Conservation (phyloP, 2,329 filamentous ascomycete species). For the Onygenales sp. region DNA sequence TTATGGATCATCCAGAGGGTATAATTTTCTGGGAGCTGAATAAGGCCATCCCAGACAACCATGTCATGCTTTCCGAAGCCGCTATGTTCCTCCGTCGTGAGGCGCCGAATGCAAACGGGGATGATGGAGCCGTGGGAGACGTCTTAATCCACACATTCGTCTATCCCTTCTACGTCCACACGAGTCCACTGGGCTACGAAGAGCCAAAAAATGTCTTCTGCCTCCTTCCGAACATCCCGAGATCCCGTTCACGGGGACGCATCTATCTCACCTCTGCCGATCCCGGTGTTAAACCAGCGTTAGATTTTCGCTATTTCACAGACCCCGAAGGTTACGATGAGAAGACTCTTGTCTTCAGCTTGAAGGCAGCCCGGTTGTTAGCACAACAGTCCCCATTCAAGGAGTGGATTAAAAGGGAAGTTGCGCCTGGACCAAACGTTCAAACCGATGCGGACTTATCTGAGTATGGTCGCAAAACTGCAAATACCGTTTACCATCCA, state of each 20-base stretch:
- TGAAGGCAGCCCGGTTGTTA: constrained; percentile 67
- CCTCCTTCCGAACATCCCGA: constrained; percentile 87
- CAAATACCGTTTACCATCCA: constrained; percentile 86
- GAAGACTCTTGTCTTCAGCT: constrained; percentile 66
- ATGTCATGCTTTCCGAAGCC: constrained; percentile 86
- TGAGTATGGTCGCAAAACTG: constrained; percentile 70
- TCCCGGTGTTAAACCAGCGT: constrained; percentile 66
- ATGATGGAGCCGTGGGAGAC: constrained; percentile 68
- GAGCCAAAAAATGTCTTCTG: constrained; percentile 69
- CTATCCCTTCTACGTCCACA: constrained; percentile 86
- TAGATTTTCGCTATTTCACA: constrained; percentile 86
- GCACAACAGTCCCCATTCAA: constrained; percentile 68
- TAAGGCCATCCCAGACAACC: constrained; percentile 63
- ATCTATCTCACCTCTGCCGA: constrained; percentile 69
- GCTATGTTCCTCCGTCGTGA: constrained; percentile 81
- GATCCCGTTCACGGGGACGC: constrained; percentile 66
- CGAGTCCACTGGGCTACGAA: constrained; percentile 66
- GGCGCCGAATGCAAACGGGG: constrained; percentile 55
- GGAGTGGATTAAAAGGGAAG: constrained; percentile 73
- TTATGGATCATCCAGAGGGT: constrained; percentile 55
- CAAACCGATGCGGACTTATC: constrained; percentile 71
- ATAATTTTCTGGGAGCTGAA: constrained; percentile 73
- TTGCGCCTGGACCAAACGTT: constrained; percentile 64
- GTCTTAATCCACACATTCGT: constrained; percentile 98
- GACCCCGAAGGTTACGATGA: constrained; percentile 79